A percentile compares a stretch with the other conserved stretches of the same genome.
phyloP scores from a whole-genome alignment of 495 filamentous ascomycete species.

The Daldinia childiae region DNA sequence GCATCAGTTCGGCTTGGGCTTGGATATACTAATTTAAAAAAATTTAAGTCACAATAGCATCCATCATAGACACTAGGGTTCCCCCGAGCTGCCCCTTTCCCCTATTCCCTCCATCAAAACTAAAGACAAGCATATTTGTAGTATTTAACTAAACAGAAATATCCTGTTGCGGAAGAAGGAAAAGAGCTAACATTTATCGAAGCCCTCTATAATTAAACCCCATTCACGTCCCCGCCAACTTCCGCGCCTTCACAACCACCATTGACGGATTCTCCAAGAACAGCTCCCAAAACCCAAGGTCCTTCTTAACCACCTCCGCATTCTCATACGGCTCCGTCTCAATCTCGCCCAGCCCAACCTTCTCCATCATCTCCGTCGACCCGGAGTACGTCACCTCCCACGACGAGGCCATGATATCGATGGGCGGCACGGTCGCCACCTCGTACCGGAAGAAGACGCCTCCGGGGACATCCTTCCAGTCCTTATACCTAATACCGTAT shows the following conservation, averaged over 20 bases:
- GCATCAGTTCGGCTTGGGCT: background rate
- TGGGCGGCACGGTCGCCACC: constrained; percentile 7
- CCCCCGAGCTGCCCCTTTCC: too few relatives aligned
- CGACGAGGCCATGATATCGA: constrained; percentile 30
- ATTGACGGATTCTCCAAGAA: constrained; percentile 39
- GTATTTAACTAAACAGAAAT: too few relatives aligned
- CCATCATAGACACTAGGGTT: too few relatives aligned
- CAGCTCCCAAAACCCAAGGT: constrained; percentile 42
- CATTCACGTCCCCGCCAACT: background rate
- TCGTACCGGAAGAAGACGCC: constrained; percentile 24
- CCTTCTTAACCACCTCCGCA: constrained; percentile 30
- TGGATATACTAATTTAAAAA: background rate
- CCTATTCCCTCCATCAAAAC: too few relatives aligned
- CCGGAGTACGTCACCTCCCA: constrained; percentile 29
- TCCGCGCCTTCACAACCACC: constrained; percentile 32
- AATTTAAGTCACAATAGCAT: background rate
- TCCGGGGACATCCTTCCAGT: too few relatives aligned
- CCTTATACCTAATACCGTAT: too few relatives aligned
- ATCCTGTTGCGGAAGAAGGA: too few relatives aligned
- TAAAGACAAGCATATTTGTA: too few relatives aligned
- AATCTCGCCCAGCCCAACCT: constrained; percentile 37
- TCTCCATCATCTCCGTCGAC: constrained; percentile 31
- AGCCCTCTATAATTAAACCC: too few relatives aligned
- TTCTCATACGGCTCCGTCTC: constrained; percentile 34
- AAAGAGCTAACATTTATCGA: too few relatives aligned